These are phyloP conservation scores for Solanum etuberosum DNA, from an alignment of 257 asterid genomes.

Conservation along the genomic window DNA sequence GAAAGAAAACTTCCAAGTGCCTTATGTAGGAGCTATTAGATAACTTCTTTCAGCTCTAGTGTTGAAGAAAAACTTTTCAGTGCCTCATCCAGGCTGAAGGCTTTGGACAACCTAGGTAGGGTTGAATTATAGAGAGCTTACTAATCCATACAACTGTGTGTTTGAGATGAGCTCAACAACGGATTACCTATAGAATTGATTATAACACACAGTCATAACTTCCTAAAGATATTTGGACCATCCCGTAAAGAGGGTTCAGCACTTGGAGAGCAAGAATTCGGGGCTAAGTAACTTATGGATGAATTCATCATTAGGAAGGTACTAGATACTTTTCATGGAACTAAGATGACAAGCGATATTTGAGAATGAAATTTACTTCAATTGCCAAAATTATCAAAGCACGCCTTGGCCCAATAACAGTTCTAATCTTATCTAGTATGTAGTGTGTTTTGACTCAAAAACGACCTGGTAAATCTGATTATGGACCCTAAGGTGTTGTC, in stretches of 20 bases:
- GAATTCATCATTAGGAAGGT: background rate
- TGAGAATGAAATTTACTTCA: background rate
- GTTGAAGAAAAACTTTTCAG: background rate
- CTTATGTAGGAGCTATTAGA: background rate
- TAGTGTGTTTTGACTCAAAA: background rate
- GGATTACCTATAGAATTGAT: background rate
- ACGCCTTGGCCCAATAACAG: background rate
- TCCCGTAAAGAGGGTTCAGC: background rate
- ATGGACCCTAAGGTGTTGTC: background rate
- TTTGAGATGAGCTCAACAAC: background rate
- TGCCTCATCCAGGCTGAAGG: background rate
- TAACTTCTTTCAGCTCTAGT: background rate
- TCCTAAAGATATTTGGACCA: background rate
- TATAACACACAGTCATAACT: background rate
- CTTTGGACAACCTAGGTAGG: background rate
- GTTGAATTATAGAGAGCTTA: background rate
- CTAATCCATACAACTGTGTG: background rate
- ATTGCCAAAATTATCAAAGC: background rate
- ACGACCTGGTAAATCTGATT: background rate
- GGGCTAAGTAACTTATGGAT: background rate
- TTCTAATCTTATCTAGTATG: background rate
- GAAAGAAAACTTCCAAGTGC: background rate
- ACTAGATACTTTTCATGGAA: background rate
- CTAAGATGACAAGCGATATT: background rate
- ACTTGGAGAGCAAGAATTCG: background rate